Base-by-base conservation (phyloP, 2,329 filamentous ascomycete genomes). In the Aspergillus proliferans region DNA sequence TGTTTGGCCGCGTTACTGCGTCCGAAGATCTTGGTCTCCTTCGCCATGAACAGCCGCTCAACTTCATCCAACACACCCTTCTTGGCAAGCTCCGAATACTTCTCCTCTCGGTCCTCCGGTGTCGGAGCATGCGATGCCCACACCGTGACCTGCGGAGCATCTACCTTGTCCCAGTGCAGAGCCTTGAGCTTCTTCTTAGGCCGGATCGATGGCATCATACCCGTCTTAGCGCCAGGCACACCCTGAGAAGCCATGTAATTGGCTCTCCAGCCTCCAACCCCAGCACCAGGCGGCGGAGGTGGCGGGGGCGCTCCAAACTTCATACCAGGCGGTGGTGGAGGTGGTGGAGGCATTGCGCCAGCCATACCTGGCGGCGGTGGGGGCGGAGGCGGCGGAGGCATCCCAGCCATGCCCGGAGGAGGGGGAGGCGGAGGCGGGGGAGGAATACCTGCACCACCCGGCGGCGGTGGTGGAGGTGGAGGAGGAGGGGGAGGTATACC, bases 171-270 rank as follows among this genome's bases (percentile, higher is more conserved):
- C 92, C 93, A 97, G 74, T 98, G 93, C 58, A 98, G 79, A 51
- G 92, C 92, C 82, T 98, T 98, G 70, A 98, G 88, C 78, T 97
- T 98, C 83, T 95, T 97, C 81, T 96, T 97, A 19, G 93, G 90
- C 59, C 92, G 79, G 46, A 90, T 88, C 52, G 90, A 87, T 33
- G 88, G 85, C 60, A 95, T 73, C 40, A 85, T 83, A 58, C 88
- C 76, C 6, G 82, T 80, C 19, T 82, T 72, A 12, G 78, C 64
- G 4, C 78, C 66, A 18, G 75, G 71, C 52, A 81, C 79, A 49
- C 76, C 75, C 28, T 79, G 76, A 56, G 82, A 76, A 55, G 85
- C 81, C 43, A 95, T 72, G 73, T 87, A 96, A 54, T 88, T 85
- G 6, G 88, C 88, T 52, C 76, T 71, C 66, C 75, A 78, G 19